phyloP scores from a whole-genome alignment of 768 basidiomycete species.

The Lactarius evosmus region DNA sequence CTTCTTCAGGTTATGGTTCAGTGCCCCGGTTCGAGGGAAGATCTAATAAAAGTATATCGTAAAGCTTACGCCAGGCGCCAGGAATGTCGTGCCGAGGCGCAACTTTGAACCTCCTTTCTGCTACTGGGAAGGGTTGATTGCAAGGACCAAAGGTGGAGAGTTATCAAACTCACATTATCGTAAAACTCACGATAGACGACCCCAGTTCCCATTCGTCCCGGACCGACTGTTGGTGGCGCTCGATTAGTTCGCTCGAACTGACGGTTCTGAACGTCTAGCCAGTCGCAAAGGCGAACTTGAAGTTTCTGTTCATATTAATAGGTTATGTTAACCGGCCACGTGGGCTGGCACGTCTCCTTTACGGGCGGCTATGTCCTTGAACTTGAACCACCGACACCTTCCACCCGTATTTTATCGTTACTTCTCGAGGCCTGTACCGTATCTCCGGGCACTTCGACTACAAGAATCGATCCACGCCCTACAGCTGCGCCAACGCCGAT shows the following conservation, averaged over 20 bases:
- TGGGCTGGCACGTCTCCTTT: not conserved
- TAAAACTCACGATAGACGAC: not conserved
- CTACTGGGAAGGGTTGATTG: not conserved
- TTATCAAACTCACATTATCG: not conserved
- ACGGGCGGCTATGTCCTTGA: not conserved
- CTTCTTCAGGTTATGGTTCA: not conserved
- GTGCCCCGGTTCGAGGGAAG: not conserved
- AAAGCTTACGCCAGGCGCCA: not conserved
- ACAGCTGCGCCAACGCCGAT: conserved; percentile 55
- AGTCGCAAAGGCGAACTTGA: no score
- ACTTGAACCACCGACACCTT: conserved; percentile 27
- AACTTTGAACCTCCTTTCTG: not conserved
- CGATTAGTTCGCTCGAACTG: not conserved
- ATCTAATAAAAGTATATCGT: not conserved
- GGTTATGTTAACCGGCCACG: not conserved
- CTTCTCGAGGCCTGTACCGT: conserved; percentile 77
- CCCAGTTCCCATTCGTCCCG: not conserved
- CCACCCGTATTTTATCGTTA: conserved; percentile 75
- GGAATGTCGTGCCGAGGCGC: not conserved
- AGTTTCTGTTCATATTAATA: not conserved
- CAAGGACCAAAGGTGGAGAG: not conserved
- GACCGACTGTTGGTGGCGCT: not conserved
- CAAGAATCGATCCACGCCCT: conserved; percentile 69
- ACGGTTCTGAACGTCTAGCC: not conserved
- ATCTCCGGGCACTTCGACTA: conserved; percentile 59